Percentiles rank a stretch among this genome's conserved stretches.
Conservation (phyloP, 805 yeast species). For the Metschnikowia cerradonensis region DNA sequence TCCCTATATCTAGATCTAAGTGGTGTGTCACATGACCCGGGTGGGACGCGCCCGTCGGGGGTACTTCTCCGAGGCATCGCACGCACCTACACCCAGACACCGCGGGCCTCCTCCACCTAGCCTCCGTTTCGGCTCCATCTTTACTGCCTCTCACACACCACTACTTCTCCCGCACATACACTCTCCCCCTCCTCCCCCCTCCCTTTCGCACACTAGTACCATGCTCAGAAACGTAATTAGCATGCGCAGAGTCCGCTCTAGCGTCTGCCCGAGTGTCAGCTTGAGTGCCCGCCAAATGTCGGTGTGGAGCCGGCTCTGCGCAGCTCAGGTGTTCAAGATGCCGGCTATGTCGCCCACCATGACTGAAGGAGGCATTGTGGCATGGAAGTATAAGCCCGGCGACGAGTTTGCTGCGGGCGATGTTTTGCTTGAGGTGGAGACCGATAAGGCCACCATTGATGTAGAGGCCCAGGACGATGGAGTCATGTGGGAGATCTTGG, state of each 20-base stretch:
- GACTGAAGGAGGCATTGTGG: slow-evolving; percentile 90
- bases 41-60: slow-evolving; percentile 24
- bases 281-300: slow-evolving; percentile 28
- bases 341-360: slow-evolving; percentile 99
- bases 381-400: slow-evolving; percentile 77
- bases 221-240: slow-evolving; percentile 19
- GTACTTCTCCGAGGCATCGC: slow-evolving; percentile 17
- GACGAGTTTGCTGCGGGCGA: slow-evolving; percentile 80
- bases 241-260: slow-evolving; percentile 5
- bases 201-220: neutral
- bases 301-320: slow-evolving; percentile 20
- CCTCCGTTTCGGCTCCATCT: no score
- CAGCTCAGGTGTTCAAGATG: slow-evolving; percentile 65
- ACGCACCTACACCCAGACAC: neutral
- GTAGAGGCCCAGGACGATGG: slow-evolving; percentile 95
- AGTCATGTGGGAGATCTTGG: slow-evolving; percentile 67
- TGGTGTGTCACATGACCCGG: slow-evolving; percentile 3
- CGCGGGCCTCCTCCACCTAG: neutral
- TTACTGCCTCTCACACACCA: no score
- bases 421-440: slow-evolving; percentile 74
- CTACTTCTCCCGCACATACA: no score
- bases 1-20: no score
- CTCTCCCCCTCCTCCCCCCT: neutral
- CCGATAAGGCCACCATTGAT: slow-evolving; percentile 79
- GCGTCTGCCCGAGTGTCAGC: no score